phyloP scores from a whole-genome alignment of 148 eudicot species.

The Arbutus unedo region DNA sequence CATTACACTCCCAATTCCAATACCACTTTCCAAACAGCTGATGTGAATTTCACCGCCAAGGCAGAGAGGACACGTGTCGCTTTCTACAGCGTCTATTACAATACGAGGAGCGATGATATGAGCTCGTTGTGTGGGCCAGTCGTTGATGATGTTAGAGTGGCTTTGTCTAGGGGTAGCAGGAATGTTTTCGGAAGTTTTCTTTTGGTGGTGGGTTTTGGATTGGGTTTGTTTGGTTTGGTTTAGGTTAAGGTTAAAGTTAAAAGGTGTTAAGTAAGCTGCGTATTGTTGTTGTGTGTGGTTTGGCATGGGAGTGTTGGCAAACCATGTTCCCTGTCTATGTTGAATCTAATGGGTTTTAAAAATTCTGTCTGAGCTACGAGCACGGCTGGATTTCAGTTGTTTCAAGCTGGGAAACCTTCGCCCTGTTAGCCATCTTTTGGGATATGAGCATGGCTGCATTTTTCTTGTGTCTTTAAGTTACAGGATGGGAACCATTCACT shows the following conservation, averaged over 20 bases:
- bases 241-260: not conserved
- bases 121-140: constrained; percentile 97
- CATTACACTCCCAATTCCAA: constrained; percentile 68
- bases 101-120: constrained; percentile 90
- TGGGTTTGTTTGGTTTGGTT: constrained; percentile 19
- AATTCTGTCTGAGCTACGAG: not conserved
- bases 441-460: not conserved
- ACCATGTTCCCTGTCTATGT: constrained; percentile 21
- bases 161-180: constrained; percentile 41
- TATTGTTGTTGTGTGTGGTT: constrained; percentile 5
- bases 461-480: not conserved
- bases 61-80: constrained; percentile 85
- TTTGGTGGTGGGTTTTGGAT: constrained; percentile 26
- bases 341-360: not conserved
- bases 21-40: constrained; percentile 48
- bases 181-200: constrained; percentile 29
- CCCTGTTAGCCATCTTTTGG: not conserved
- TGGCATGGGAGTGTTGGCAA: constrained; percentile 17
- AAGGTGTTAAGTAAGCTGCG: not conserved
- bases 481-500: no score
- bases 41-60: constrained; percentile 81
- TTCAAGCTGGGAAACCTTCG: not conserved
- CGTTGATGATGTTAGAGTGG: constrained; percentile 87
- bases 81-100: constrained; percentile 86
- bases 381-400: not conserved